Conservation (phyloP, 164 flowering plant genomes). For the Stephania yunnanensis region DNA sequence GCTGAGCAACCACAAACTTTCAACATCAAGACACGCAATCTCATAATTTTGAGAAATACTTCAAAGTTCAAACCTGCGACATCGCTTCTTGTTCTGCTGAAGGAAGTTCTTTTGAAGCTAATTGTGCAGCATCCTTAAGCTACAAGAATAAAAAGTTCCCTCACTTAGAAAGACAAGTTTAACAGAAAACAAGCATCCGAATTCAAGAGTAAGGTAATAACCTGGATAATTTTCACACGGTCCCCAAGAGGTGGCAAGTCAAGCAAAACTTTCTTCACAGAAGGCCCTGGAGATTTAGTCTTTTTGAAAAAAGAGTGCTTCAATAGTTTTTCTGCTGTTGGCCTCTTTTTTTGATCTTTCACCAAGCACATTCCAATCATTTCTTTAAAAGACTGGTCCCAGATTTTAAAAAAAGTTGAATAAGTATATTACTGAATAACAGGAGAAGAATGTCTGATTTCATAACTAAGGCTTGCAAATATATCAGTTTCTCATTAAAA, state of each 20-base stretch:
- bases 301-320: slow-evolving; percentile 86
- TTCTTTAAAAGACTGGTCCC: slow-evolving; percentile 78
- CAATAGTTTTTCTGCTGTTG: slow-evolving; percentile 81
- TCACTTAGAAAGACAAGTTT: slow-evolving; percentile 1
- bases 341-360: slow-evolving; percentile 98
- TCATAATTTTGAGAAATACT: not conserved
- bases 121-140: slow-evolving; percentile 94
- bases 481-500: not conserved
- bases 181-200: not conserved
- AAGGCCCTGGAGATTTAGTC: slow-evolving; percentile 77
- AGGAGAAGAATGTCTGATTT: not conserved
- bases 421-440: slow-evolving; percentile 33
- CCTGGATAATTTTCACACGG: slow-evolving; percentile 92
- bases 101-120: slow-evolving; percentile 89
- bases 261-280: slow-evolving; percentile 64
- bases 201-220: slow-evolving; percentile 18
- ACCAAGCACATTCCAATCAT: slow-evolving; percentile 99
- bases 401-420: slow-evolving; percentile 38
- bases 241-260: slow-evolving; percentile 90
- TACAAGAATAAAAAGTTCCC: slow-evolving; percentile 25
- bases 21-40: not conserved
- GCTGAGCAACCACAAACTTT: not conserved
- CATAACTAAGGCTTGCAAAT: not conserved
- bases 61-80: slow-evolving; percentile 86
- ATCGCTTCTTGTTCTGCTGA: slow-evolving; percentile 93